Conservation (phyloP, 2,329 filamentous ascomycete species). For the Tolypocladium cylindrosporum region DNA sequence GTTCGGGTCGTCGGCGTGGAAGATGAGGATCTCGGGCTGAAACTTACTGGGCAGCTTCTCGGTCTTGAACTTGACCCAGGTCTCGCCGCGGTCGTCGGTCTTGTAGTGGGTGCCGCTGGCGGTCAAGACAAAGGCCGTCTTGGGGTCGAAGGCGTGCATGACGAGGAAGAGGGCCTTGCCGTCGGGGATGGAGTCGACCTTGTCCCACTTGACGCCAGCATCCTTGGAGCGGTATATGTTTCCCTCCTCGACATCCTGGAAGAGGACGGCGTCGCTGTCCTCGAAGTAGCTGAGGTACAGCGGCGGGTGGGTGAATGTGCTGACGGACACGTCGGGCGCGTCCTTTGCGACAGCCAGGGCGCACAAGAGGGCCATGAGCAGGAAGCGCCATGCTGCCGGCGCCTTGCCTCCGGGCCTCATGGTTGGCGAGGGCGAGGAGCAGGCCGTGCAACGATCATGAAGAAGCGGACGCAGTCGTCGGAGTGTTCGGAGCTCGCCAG, state of each 20-base stretch:
- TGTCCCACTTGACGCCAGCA: constrained; percentile 69
- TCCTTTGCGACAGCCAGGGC: constrained; percentile 43
- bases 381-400: constrained; percentile 35
- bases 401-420: constrained; percentile 45
- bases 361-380: constrained; percentile 33
- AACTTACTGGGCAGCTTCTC: constrained; percentile 45
- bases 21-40: constrained; percentile 47
- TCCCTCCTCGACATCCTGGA: constrained; percentile 54
- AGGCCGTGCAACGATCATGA: constrained; percentile 29
- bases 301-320: constrained; percentile 56
- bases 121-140: constrained; percentile 74
- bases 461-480: constrained; percentile 12
- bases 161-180: constrained; percentile 53
- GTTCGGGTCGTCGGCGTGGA: constrained; percentile 74
- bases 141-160: constrained; percentile 69
- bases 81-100: constrained; percentile 72
- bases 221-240: constrained; percentile 70
- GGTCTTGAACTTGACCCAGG: constrained; percentile 67
- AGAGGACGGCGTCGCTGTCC: constrained; percentile 72
- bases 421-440: constrained; percentile 23
- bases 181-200: constrained; percentile 53
- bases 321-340: constrained; percentile 55
- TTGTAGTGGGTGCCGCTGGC: constrained; percentile 63
- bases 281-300: constrained; percentile 79
- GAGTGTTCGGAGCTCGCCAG: background rate